Base-by-base conservation (phyloP, 31 red algal genomes). In the Odonthalia washingtoniensis region DNA sequence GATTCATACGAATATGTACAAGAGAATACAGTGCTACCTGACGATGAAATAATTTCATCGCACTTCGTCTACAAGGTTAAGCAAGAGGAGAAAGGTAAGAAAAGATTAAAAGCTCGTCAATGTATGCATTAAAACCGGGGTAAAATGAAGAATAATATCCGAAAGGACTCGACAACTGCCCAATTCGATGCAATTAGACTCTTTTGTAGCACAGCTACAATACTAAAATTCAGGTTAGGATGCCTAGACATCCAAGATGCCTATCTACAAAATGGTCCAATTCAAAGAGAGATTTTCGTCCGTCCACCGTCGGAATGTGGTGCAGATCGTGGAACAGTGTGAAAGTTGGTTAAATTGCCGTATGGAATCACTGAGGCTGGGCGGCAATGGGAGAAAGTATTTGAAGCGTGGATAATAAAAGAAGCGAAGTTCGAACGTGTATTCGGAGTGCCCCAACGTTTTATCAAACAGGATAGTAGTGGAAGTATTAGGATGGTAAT, bases 41-140 rank as follows among this genome's bases (percentile, higher is more conserved):
- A 63, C 53, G 46, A 53, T 2, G 68, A 82, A 28, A 37, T 82
- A 1, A 82, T 82, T 2, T 41, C 9, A 28, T 66, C 78, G 14
- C 78, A 82, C 27, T 21, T 82, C 28, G 78, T 82, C 2, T 82
- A 82, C 31, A 82, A 82, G 52, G 52, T 82, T 4, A 82, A 82
- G 40, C 4, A 39, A 34, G 46, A 63, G 21, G 52, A 82, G 33
- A 66, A 82, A 40, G 78, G 57, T 2, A 31, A 65, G 5, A 66
- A 24, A 34, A 2, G 57, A 9, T 28, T 82, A 34, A 82, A 82
- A 66, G 78, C 78, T 9, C 42, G 78, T 33, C 46, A 67, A 9
- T 68, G 64, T 34, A 28, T 34, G 14, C 64, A 14, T 34, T 28
- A 34, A 5, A 68, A 68, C 12, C 31, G 64, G 4, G 64, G 36